Evolutionary conservation across 768 basidiomycete genomes (phyloP), one percentile per base, ranked within the genome.

Genomic region (Termitomyces eurrhizus): DNA sequence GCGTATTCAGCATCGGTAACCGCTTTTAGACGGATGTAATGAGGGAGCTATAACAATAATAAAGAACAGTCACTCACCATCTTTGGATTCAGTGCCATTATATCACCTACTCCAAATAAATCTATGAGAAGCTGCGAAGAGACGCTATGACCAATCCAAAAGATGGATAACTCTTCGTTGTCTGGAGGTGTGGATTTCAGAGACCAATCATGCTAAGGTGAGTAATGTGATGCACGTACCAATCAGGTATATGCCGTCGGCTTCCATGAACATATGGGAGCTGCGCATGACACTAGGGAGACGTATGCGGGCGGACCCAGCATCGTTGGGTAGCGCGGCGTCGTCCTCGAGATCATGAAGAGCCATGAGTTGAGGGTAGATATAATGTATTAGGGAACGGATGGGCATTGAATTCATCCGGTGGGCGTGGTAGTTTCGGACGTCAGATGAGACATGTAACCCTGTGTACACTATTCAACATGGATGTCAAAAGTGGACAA

Each of bases 401-500:
- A 90, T 84, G 56, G 85, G 78, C 78, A 88, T 84, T 0, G 86
- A 83, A 62, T 85, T 81, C 52, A 97, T 78, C 65, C 85, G 83
- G 64, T 95, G 90, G 53, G 88, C 86, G 67, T 89, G 83, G 68
- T 88, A 90, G 65, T 94, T 93, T 55, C 97, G 89, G 12, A 95
- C 93, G 67, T 98, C 97, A n/a, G 94, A 89, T 7, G 90, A 88
- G 52, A 99, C 95, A 66, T 85, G 87, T 16, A 91, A 86, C 50
- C 87, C 94, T 95, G 26, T 56, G 39, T 29, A 36, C 18, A 48
- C 45, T 32, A 9, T 44, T 62, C 32, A 45, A 36, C 51, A 53
- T 41, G 21, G 37, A 18, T 35, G 42, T 32, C 18, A 16, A 6
- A n/a, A 6, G 55, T 4, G 44, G 24, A 26, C 0, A n/a, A 61